Evolutionary conservation across 345 rosid species (phyloP).

Genomic region (Nasturtium officinale): DNA sequence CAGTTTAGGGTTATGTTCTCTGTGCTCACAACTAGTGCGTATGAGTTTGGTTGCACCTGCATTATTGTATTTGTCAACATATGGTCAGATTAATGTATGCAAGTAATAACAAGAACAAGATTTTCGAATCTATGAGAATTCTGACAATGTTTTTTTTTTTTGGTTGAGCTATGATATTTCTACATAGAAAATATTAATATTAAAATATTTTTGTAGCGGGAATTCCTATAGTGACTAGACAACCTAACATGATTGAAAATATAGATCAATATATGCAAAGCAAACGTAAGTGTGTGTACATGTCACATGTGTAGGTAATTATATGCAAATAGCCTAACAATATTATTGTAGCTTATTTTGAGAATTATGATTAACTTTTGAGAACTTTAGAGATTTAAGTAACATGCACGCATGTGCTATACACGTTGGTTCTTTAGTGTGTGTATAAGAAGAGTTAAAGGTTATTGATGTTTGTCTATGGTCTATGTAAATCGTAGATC

Average conservation of each 20-base stretch:
- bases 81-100: neutral
- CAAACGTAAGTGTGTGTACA: neutral
- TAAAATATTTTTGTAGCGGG: neutral
- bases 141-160: neutral
- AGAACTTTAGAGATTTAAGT: neutral
- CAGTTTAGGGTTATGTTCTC: conserved; percentile 87
- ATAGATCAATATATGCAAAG: neutral
- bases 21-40: conserved; percentile 90
- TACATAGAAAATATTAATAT: neutral
- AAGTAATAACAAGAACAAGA: neutral
- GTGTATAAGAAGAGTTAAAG: neutral
- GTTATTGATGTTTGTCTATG: neutral
- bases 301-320: neutral
- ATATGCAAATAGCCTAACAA: neutral
- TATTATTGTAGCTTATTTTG: neutral
- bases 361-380: neutral
- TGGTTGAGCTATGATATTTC: neutral
- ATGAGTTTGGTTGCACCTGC: conserved; percentile 85
- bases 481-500: neutral
- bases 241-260: neutral
- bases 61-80: neutral
- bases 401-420: conserved; percentile 33
- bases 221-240: neutral
- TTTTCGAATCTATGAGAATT: neutral
- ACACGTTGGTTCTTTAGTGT: conserved; percentile 16